Evolutionary conservation across 2,329 filamentous ascomycete genomes (phyloP).

Genomic region (Biscogniauxia sp.): DNA sequence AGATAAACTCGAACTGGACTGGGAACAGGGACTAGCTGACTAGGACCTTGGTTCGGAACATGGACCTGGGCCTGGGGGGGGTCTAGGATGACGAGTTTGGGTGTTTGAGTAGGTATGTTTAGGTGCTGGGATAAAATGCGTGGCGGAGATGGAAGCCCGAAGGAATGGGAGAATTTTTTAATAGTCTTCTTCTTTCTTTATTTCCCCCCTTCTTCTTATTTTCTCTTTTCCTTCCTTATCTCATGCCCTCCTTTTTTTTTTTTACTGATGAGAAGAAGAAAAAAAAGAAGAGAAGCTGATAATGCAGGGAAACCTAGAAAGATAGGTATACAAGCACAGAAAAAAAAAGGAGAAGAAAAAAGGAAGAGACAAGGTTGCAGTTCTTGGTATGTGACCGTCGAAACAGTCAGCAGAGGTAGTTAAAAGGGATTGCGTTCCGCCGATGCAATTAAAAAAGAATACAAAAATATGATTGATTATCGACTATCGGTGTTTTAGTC

Average conservation of each 20-base stretch:
- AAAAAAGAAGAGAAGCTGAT: too few relatives aligned
- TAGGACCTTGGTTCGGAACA: neutral
- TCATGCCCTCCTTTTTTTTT: too few relatives aligned
- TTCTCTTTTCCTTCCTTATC: neutral
- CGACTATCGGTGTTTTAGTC: neutral
- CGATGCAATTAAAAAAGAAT: neutral
- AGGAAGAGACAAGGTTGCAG: too few relatives aligned
- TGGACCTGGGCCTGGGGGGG: slow-evolving; percentile 1
- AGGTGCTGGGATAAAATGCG: neutral
- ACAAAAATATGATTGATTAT: neutral
- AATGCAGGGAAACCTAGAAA: too few relatives aligned
- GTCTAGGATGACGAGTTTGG: neutral
- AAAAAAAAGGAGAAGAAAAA: too few relatives aligned
- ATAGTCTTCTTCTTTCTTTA: neutral
- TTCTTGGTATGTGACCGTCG: too few relatives aligned
- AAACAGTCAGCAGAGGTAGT: too few relatives aligned
- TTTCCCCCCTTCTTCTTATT: neutral
- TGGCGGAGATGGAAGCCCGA: neutral
- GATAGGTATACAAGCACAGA: too few relatives aligned
- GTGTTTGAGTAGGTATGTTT: neutral
- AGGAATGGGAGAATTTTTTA: neutral
- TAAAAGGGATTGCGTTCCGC: neutral
- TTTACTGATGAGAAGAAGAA: too few relatives aligned
- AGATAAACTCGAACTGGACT: neutral
- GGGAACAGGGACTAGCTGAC: neutral